phyloP scores from a whole-genome alignment of 345 rosid species.

The rapeseed (Brassica napus) region DNA sequence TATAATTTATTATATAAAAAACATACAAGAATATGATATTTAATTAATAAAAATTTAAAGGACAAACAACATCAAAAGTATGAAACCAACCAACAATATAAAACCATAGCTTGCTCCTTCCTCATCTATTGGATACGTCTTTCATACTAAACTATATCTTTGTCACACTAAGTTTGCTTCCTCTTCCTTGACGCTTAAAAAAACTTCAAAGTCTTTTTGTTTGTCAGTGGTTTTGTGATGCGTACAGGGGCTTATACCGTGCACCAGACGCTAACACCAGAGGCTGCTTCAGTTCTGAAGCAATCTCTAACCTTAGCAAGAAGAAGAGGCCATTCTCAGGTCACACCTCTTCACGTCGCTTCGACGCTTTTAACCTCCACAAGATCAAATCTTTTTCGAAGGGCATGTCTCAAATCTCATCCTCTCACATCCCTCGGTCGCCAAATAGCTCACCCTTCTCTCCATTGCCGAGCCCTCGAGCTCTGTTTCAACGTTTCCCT shows the following conservation, averaged over 20 bases:
- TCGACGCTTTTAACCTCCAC: slow-evolving; percentile 57
- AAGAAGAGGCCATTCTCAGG: slow-evolving; percentile 92
- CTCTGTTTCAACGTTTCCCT: slow-evolving; percentile 83
- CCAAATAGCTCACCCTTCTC: slow-evolving; percentile 51
- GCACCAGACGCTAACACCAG: slow-evolving; percentile 94
- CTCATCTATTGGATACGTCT: slow-evolving; percentile 33
- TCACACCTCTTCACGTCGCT: slow-evolving; percentile 89
- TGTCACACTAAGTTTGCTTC: slow-evolving; percentile 15
- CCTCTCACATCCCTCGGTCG: slow-evolving; percentile 39
- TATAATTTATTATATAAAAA: slow-evolving; percentile 3
- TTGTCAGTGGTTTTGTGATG: slow-evolving; percentile 58
- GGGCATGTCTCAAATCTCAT: slow-evolving; percentile 72
- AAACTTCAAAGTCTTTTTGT: slow-evolving; percentile 14
- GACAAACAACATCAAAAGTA: slow-evolving; percentile 25
- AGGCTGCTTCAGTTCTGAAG: slow-evolving; percentile 95
- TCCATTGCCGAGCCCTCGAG: slow-evolving; percentile 71
- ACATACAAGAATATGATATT: not conserved
- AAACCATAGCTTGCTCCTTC: slow-evolving; percentile 30
- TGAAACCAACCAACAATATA: slow-evolving; percentile 42
- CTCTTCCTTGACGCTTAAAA: slow-evolving; percentile 10
- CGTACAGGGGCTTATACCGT: slow-evolving; percentile 88
- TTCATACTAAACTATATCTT: not conserved
- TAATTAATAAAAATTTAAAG: too few species aligned
- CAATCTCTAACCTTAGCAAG: slow-evolving; percentile 85
- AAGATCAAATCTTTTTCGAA: slow-evolving; percentile 52